Percentiles rank a stretch among this genome's conserved stretches.
These are phyloP conservation scores for Peniophora sp. DNA, from an alignment of 1,284 basidiomycete species.

Conservation along the genomic window DNA sequence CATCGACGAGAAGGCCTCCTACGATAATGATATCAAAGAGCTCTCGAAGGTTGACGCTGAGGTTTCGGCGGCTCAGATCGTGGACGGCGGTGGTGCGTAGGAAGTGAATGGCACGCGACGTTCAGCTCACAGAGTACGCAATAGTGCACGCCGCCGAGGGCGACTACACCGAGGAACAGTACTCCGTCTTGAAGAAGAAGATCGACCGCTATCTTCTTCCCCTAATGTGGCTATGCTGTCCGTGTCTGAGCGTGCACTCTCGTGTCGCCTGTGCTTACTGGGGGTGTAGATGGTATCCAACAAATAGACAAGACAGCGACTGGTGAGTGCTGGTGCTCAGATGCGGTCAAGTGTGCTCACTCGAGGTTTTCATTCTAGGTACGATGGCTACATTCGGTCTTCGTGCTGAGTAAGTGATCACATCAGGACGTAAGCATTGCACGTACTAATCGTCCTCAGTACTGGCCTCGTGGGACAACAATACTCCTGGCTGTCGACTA, in stretches of 20 bases:
- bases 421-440: no score
- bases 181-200: conserved; percentile 8
- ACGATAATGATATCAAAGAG: no score
- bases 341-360: background rate
- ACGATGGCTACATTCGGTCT: conserved; percentile 8
- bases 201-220: conserved; percentile 11
- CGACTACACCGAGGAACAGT: conserved; percentile 10
- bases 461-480: conserved; percentile 11
- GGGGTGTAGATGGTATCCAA: conserved; percentile 10
- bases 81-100: background rate
- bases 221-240: conserved; percentile 12
- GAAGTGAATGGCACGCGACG: no score
- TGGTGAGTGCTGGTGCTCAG: background rate
- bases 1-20: background rate
- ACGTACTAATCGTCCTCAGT: background rate
- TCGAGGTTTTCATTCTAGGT: conserved; percentile 6
- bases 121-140: background rate
- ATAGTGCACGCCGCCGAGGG: background rate
- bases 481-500: conserved; percentile 9
- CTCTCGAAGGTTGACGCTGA: background rate
- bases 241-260: background rate
- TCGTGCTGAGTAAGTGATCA: background rate
- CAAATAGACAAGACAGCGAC: conserved; percentile 12
- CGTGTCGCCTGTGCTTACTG: background rate
- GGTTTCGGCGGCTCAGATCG: background rate